Percentiles rank a stretch among this genome's conserved stretches.
phyloP scores from a whole-genome alignment of 345 rosid genomes.

The Eucalyptus polyanthemos region DNA sequence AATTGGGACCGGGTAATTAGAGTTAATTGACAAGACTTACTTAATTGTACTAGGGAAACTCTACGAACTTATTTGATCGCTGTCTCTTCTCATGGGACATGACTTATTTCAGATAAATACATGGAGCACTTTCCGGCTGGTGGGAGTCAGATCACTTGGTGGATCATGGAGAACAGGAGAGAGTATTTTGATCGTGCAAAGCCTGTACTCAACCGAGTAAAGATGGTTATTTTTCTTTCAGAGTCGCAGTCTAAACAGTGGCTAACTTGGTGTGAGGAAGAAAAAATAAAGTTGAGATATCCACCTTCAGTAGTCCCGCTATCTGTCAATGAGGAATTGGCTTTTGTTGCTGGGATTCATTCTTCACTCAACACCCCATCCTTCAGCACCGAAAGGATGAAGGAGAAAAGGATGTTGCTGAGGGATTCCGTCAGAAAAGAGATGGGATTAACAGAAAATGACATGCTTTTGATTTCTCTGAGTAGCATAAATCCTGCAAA shows the following conservation, averaged over 20 bases:
- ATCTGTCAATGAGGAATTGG: conserved; percentile 86
- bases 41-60: not conserved
- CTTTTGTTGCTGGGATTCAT: conserved; percentile 77
- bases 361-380: conserved; percentile 71
- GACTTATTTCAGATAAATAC: not conserved
- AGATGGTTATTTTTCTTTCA: conserved; percentile 71
- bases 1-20: not conserved
- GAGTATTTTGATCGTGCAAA: conserved; percentile 89
- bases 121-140: conserved; percentile 71
- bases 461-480: conserved; percentile 85
- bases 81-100: not conserved
- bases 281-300: conserved; percentile 71
- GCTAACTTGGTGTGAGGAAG: conserved; percentile 88
- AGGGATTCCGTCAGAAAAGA: conserved; percentile 64
- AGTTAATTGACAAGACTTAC: not conserved
- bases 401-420: conserved; percentile 38
- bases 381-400: conserved; percentile 47
- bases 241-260: conserved; percentile 79
- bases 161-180: conserved; percentile 94
- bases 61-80: not conserved
- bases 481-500: conserved; percentile 91
- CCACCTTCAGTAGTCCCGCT: conserved; percentile 74
- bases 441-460: conserved; percentile 63
- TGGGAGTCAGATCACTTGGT: conserved; percentile 93
- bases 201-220: conserved; percentile 66